Evolutionary conservation across 1,284 basidiomycete species (phyloP), one percentile per base, ranked within the genome.

Genomic region (Termitomyces sp.): DNA sequence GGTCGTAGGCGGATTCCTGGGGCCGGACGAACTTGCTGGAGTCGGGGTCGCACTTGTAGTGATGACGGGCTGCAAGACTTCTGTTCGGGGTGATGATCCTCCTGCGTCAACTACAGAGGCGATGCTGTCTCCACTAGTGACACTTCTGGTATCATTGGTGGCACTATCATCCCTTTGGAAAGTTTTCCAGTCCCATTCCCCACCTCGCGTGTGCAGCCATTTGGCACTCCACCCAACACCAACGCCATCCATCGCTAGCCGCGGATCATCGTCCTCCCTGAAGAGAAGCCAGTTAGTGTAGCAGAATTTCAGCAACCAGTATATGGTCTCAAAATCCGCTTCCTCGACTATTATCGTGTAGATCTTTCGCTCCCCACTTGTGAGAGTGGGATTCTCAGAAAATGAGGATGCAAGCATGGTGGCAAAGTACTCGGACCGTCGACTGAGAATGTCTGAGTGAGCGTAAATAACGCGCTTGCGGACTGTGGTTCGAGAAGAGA

Each of bases 301-400:
- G 35, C 90, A 81, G 69, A 81, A 91, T 59, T 88, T 88, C 49
- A 93, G 68, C 47, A 93, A 69, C 89, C 89, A 92, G 65, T 91
- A 92, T 3, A 90, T 80, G 0, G 89, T 91, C 45, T 83, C 79
- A 60, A 88, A 93, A 58, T 89, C 88, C 7, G 87, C 87, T 66
- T 93, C 90, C 60, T 91, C 86, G 9, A 93, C 86, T 24, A 86
- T 71, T 40, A 92, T 69, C 1, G 83, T 84, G 61, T 82, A 81
- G 0, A 81, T 60, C 60, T 83, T 84, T 50, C 82, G 71, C 55
- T 83, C 82, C 14, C 77, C 78, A 5, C 68, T 68, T 3, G 68
- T 52, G 8, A 68, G 58, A 5, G 62, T 63, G 0, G 68, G 60
- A 43, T 74, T 81, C 66, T 91, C 88, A 5, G 80, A 68, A 63